Evolutionary conservation across 495 filamentous ascomycete genomes (phyloP).

Genomic region (Lophium mytilinum): DNA sequence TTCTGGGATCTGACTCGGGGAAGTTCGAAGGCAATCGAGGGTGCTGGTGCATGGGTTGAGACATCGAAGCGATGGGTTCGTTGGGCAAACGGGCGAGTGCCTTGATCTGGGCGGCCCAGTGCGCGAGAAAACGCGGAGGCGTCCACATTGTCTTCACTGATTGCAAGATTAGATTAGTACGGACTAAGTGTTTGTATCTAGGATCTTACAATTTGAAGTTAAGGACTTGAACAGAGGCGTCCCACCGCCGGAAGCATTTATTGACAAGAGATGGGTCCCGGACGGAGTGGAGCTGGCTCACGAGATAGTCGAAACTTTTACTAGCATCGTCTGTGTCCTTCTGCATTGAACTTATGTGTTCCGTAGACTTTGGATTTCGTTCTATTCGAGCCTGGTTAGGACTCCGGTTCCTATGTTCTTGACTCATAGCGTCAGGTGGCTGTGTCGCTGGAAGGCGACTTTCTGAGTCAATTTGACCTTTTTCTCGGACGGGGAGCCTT

Average conservation of each 20-base stretch:
- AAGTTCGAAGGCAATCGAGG: not conserved
- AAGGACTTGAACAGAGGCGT: not conserved
- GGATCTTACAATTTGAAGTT: not conserved
- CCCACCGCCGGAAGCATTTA: not conserved
- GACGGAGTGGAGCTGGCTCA: not conserved
- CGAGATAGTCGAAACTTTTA: not conserved
- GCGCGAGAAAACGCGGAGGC: not conserved
- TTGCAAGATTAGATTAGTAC: not conserved
- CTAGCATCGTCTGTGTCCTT: no score
- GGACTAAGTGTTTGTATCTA: not conserved
- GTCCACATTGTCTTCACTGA: not conserved
- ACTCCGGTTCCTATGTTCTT: not conserved
- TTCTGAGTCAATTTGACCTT: not conserved
- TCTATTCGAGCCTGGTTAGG: not conserved
- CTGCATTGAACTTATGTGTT: no score
- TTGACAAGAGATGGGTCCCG: not conserved
- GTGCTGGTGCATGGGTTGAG: not conserved
- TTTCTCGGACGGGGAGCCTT: not conserved
- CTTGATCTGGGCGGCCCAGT: not conserved
- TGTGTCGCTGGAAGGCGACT: not conserved
- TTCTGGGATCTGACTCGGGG: not conserved
- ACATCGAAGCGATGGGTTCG: not conserved
- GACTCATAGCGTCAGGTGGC: not conserved
- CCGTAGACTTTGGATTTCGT: no score
- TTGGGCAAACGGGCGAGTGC: no score